These are phyloP conservation scores for Arabidopsis suecica DNA, from an alignment of 345 rosid genomes.

Conservation along the genomic window DNA sequence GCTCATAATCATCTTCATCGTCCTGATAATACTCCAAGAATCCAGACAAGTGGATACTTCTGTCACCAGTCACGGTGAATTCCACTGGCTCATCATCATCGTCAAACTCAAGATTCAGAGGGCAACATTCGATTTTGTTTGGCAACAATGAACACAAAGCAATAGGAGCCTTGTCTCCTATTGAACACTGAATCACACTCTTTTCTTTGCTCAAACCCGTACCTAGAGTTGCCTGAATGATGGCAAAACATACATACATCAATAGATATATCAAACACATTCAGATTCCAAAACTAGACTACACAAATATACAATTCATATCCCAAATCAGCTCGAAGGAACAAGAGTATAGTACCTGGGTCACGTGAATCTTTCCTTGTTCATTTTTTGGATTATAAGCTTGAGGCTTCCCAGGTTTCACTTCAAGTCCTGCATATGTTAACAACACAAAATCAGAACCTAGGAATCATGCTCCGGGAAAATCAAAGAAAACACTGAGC, in stretches of 20 bases:
- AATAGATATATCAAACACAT: neutral
- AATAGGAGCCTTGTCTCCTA: slow-evolving; percentile 63
- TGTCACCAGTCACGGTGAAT: slow-evolving; percentile 73
- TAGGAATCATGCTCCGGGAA: neutral
- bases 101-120: slow-evolving; percentile 76
- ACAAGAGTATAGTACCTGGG: slow-evolving; percentile 62
- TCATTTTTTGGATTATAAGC: slow-evolving; percentile 64
- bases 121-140: slow-evolving; percentile 66
- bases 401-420: slow-evolving; percentile 83
- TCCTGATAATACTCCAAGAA: slow-evolving; percentile 64
- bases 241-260: slow-evolving; percentile 13
- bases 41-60: slow-evolving; percentile 90
- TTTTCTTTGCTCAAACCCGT: slow-evolving; percentile 66
- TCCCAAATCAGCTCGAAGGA: neutral
- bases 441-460: slow-evolving; percentile 5
- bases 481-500: neutral
- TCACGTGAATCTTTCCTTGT: slow-evolving; percentile 70
- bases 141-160: slow-evolving; percentile 84
- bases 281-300: neutral
- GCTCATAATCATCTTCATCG: slow-evolving; percentile 44
- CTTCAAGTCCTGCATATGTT: slow-evolving; percentile 63
- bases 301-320: neutral
- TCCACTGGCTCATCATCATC: slow-evolving; percentile 73
- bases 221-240: slow-evolving; percentile 84
- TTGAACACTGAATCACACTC: slow-evolving; percentile 75